These are phyloP conservation scores for Astrothelium macrocarpum DNA, from an alignment of 495 filamentous ascomycete genomes.

Conservation along the genomic window DNA sequence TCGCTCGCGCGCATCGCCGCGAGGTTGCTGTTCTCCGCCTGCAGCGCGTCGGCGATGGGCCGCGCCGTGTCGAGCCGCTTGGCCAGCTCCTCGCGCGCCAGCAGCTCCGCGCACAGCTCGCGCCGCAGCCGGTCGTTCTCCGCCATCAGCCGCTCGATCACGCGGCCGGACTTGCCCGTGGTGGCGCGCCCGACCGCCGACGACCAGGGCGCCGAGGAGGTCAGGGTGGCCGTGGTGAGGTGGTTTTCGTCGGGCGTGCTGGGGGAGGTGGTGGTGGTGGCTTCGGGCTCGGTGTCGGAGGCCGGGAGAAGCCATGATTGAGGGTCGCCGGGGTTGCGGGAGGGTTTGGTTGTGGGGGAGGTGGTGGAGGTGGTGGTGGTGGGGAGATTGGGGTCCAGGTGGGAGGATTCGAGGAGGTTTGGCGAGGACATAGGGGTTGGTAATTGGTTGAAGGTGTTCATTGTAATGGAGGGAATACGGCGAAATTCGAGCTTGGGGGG, in stretches of 20 bases:
- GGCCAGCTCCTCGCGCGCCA: conserved; percentile 35
- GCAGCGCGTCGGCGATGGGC: conserved; percentile 60
- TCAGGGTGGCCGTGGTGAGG: no score
- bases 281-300: conserved; percentile 6
- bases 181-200: conserved; percentile 68
- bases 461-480: conserved; percentile 7
- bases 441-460: conserved; percentile 12
- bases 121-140: conserved; percentile 80
- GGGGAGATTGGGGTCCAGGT: conserved; percentile 5
- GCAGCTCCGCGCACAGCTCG: conserved; percentile 64
- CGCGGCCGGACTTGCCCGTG: conserved; percentile 82
- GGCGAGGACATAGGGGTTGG: neutral
- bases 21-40: conserved; percentile 61
- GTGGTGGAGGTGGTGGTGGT: conserved; percentile 1
- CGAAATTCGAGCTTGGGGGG: neutral
- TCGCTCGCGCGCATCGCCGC: conserved; percentile 34
- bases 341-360: conserved; percentile 6
- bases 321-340: conserved; percentile 5
- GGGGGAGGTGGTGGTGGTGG: neutral
- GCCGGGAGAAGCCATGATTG: conserved; percentile 7
- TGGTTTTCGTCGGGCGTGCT: conserved; percentile 11
- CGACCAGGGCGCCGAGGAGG: no score
- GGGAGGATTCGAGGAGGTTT: neutral
- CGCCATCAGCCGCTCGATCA: conserved; percentile 80
- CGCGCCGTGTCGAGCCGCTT: conserved; percentile 60